A percentile compares a stretch with the other conserved stretches of the same genome.
Evolutionary conservation across 805 yeast species (phyloP).

Genomic region (Nakazawaea peltata): DNA sequence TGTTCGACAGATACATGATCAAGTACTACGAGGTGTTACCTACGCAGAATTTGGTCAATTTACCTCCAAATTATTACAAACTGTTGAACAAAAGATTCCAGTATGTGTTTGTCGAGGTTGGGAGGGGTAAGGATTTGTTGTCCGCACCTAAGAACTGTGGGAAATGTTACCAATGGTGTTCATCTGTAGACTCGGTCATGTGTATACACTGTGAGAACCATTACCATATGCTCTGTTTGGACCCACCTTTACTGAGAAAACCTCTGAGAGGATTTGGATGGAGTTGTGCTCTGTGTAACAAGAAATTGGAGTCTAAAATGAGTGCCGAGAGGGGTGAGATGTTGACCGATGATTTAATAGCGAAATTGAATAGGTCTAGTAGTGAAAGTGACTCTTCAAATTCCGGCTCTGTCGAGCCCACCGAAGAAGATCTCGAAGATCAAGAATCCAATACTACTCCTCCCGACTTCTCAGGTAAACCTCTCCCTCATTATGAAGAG

Average conservation of each 20-base stretch:
- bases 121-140: conserved; percentile 54
- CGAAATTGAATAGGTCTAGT: conserved; percentile 7
- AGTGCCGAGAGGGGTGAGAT: conserved; percentile 26
- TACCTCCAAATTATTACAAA: conserved; percentile 51
- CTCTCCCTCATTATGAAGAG: conserved; percentile 46
- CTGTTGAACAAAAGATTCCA: conserved; percentile 63
- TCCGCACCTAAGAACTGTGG: conserved; percentile 63
- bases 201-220: conserved; percentile 71
- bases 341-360: conserved; percentile 16
- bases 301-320: conserved; percentile 40
- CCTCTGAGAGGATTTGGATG: conserved; percentile 87
- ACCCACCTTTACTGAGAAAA: conserved; percentile 72
- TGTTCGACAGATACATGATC: conserved; percentile 81
- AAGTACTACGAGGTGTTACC: conserved; percentile 73
- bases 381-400: conserved; percentile 7
- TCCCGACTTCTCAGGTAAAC: conserved; percentile 4
- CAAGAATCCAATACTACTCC: conserved; percentile 8
- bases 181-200: conserved; percentile 58
- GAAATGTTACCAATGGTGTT: conserved; percentile 81
- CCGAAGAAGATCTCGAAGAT: conserved; percentile 10
- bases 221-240: conserved; percentile 78
- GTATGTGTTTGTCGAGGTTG: conserved; percentile 67
- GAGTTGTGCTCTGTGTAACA: conserved; percentile 80
- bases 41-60: conserved; percentile 46
- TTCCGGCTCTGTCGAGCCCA: no score